Evolutionary conservation across 2,329 filamentous ascomycete species (phyloP), one percentile per base, ranked within the genome.

Genomic region (Fusarium sp.): DNA sequence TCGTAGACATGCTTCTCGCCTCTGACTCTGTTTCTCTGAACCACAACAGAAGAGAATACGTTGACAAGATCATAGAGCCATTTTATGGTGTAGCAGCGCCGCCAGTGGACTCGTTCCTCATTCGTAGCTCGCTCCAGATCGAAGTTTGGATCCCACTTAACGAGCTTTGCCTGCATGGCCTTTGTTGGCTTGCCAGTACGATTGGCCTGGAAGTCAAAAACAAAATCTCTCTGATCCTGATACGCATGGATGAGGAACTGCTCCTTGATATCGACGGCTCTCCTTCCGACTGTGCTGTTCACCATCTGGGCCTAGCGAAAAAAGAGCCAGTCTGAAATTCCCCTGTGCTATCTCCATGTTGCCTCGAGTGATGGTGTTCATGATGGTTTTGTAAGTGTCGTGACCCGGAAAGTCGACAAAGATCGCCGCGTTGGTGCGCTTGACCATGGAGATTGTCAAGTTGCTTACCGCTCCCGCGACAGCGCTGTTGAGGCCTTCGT

Each of bases 21-120:
- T 55, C 35, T 39, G 20, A 55, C 11, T 0, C 14, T 55, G 20
- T 55, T 55, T 31, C 51, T 39, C 24, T 55, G 51, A 18, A 55
- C 51, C 4, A 55, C 51, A 7, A 41, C 33, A n/a, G 51, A 55
- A 1, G 84, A 84, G 62, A 82, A 86, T 9, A 85, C 33, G 57
- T 87, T 87, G 71, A 88, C 84, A 11, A 88, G 72, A 61, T 87
- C 85, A 66, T 87, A 88, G 0, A 89, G 81, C 86, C 85, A 87
- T 66, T 85, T 87, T 67, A 88, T 86, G 5, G 84, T 86, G 60
- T 86, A 88, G 1, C 77, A 72, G 4, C 85, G 83, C 12, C 86
- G 84, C 86, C 86, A 89, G 14, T 80, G 77, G 7, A 85, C 44
- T 28, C 84, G 77, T 56, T 87, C 74, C 10, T 83, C 76, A 15